Evolutionary conservation across 768 basidiomycete species (phyloP).

Genomic region (Neoboletus subvelutipes): DNA sequence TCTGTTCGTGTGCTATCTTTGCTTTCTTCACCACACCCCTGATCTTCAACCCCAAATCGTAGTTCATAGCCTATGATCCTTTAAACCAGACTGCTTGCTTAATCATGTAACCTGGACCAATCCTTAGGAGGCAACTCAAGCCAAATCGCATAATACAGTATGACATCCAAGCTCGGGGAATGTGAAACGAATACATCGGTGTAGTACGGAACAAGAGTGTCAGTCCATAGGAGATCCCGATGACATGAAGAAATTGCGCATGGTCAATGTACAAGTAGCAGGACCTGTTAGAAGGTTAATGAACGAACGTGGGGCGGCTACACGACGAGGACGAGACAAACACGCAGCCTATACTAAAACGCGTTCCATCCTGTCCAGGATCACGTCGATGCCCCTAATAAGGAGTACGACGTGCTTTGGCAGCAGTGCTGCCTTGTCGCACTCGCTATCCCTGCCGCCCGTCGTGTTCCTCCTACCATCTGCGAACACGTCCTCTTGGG

Average conservation of each 20-base stretch:
- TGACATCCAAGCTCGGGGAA: no score
- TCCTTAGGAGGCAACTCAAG: neutral
- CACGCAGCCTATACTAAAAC: conserved; percentile 32
- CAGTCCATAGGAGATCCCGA: neutral
- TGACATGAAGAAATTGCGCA: neutral
- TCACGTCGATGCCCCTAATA: conserved; percentile 59
- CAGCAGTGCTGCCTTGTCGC: conserved; percentile 39
- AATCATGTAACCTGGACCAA: conserved; percentile 13
- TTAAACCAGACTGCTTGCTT: conserved; percentile 16
- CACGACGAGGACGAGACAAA: neutral
- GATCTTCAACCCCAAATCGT: neutral
- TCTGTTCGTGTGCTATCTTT: conserved; percentile 11
- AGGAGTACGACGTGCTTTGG: conserved; percentile 59
- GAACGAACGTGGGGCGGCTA: neutral
- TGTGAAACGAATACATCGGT: neutral
- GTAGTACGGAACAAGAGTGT: neutral
- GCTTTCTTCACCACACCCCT: conserved; percentile 1
- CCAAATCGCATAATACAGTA: neutral
- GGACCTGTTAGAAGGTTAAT: neutral
- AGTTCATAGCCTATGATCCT: conserved; percentile 17
- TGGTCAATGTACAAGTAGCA: neutral
- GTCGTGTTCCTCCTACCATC: conserved; percentile 5
- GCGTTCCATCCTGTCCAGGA: conserved; percentile 67
- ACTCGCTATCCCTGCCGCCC: conserved; percentile 13
- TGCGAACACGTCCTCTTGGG: conserved; percentile 11